Conservation (phyloP, 164 flowering plant genomes). For the Nelumbo lutea region DNA sequence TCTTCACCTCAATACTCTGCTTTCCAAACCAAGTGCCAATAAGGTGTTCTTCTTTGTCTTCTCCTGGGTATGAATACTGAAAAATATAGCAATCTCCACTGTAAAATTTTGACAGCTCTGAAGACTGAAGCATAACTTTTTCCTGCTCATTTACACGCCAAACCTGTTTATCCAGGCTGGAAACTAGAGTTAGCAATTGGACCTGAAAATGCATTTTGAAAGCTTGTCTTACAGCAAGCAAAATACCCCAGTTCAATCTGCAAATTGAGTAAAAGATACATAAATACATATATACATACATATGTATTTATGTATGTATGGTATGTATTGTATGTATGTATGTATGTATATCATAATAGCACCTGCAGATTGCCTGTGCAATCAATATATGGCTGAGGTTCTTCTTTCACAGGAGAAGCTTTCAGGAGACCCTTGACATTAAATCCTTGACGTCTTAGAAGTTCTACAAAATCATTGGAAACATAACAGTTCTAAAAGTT, state of each 20-base stretch:
- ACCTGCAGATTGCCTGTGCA: constrained; percentile 97
- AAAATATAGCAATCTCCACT: constrained; percentile 95
- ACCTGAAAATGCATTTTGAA: background rate
- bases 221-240: background rate
- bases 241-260: background rate
- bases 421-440: constrained; percentile 93
- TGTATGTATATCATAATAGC: constrained; percentile 5
- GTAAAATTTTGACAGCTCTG: constrained; percentile 86
- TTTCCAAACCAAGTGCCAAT: constrained; percentile 98
- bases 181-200: constrained; percentile 13
- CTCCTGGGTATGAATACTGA: constrained; percentile 91
- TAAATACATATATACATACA: background rate
- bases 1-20: constrained; percentile 74
- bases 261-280: background rate
- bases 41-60: constrained; percentile 81
- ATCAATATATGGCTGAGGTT: constrained; percentile 86
- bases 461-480: constrained; percentile 46
- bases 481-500: background rate
- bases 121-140: constrained; percentile 57
- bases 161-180: constrained; percentile 48
- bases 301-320: background rate
- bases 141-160: constrained; percentile 87
- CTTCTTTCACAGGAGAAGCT: constrained; percentile 87
- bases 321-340: background rate
- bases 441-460: constrained; percentile 86